Percentiles rank a stretch among this genome's conserved stretches.
Conservation (phyloP, 2,329 filamentous ascomycete genomes). For the Myriosclerotinia duriaeana region DNA sequence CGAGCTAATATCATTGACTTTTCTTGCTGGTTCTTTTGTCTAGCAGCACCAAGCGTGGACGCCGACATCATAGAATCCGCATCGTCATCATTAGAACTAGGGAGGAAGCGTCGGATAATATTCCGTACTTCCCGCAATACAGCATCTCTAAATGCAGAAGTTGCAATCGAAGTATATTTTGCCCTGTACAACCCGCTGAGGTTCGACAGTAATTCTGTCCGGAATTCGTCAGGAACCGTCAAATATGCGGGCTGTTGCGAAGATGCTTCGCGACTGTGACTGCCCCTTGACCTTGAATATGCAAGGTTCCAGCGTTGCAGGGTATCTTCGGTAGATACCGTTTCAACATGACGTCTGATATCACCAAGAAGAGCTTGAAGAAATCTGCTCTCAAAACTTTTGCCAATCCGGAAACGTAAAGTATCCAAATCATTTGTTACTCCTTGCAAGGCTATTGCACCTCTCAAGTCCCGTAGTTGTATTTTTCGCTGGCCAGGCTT, state of each 20-base stretch:
- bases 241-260: slow-evolving; percentile 73
- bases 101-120: slow-evolving; percentile 79
- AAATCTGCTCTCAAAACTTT: slow-evolving; percentile 80
- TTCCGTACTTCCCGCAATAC: slow-evolving; percentile 83
- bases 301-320: slow-evolving; percentile 81
- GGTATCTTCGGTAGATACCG: slow-evolving; percentile 69
- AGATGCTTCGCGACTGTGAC: slow-evolving; percentile 63
- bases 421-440: slow-evolving; percentile 74
- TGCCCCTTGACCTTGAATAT: slow-evolving; percentile 66
- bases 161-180: slow-evolving; percentile 75
- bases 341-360: slow-evolving; percentile 74
- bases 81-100: slow-evolving; percentile 92
- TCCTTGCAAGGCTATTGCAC: slow-evolving; percentile 75
- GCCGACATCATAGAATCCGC: slow-evolving; percentile 84
- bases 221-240: slow-evolving; percentile 67
- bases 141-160: slow-evolving; percentile 79
- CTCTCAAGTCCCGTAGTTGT: slow-evolving; percentile 66
- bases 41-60: slow-evolving; percentile 71
- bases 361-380: slow-evolving; percentile 75
- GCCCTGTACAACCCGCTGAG: slow-evolving; percentile 80
- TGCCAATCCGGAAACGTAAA: slow-evolving; percentile 78
- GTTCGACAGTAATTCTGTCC: slow-evolving; percentile 66
- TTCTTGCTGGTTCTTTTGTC: slow-evolving; percentile 74
- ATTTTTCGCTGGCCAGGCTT: slow-evolving; percentile 33
- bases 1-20: slow-evolving; percentile 85